Evolutionary conservation across 75 land plant species (phyloP), one percentile per base, ranked within the genome.

Genomic region (Larix kaempferi): DNA sequence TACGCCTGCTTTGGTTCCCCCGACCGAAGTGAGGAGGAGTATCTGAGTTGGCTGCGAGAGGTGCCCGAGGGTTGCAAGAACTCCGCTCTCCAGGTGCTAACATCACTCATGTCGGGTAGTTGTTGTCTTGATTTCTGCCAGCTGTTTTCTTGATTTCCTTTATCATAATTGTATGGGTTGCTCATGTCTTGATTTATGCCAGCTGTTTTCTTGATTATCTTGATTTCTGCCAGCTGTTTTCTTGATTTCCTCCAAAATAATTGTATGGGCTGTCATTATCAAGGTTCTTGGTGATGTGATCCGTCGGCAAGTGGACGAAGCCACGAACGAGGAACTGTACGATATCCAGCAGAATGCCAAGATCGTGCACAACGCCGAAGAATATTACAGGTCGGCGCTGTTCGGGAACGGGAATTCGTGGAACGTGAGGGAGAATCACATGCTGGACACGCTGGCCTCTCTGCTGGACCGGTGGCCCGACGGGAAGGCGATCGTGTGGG

Each of bases 401-500:
- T 55, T 67, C 15, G 80, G 65, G 25, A 11, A 49, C 12, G 12
- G 2, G 54, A 49, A 49, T 2, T 79, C 80, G 15, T 79, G 80
- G 80, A 79, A 79, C 57, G 80, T 79, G 3, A 79, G 80, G 54
- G 79, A 79, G 14, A 41, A 57, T 26, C 80, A 79, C 79, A 75
- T 79, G 80, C 56, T 76, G 59, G 80, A 79, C n/a, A 79, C 80
- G 5, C 17, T 79, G 25, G 59, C 76, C 22, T 33, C 41, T 60
- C 80, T 79, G 12, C 35, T 79, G 11, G 37, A 66, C 12, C 26
- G 77, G 11, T 35, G 65, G n/a, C 2, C 12, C 12, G 1, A 69
- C 49, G 19, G 82, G 27, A 80, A 80, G 82, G 79, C 59, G 26
- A 80, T 80, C 55, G 82, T 80, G 7, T 80, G 81, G 80, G 82